Evolutionary conservation across 768 basidiomycete genomes (phyloP), one percentile per base, ranked within the genome.

Genomic region (Tricholoma hemisulphureum): DNA sequence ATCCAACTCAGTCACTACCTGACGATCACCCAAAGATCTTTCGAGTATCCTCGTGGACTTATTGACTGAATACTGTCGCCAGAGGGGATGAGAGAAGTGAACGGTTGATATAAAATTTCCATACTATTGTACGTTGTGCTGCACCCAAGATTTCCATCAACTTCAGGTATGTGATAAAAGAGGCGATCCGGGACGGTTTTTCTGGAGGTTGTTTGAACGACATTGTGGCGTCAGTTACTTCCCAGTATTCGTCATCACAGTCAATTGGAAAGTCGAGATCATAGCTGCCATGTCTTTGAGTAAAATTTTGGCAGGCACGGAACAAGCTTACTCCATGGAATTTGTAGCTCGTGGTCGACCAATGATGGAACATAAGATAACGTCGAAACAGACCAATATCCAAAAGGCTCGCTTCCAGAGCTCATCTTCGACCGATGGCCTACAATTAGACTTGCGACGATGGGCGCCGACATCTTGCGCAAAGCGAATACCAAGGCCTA

Each of bases 231-330:
- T 81, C 81, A 48, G 64, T 72, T 29, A 71, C 71, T 21, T 83
- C 80, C 89, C 89, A 91, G 63, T 85, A 89, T 62, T 88, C 86
- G 59, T 89, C 88, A 62, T 83, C 81, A 39, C 86, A 85, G 39
- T 81, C 80, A 0, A 85, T 69, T 1, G 80, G 82, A 8, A 86
- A 71, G 52, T 91, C 89, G 2, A 88, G 73, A 61, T 91, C 89
- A 64, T 89, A 87, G 63, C 89, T 90, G 56, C n/a, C 16, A 35
- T 20, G 28, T 26, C n/a, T 39, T 26, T 43, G 8, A 52, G 58
- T 13, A 35, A 28, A 29, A 35, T 11, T 9, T 14, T n/a, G 6
- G 26, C 9, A 13, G 21, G 34, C 9, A 20, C 4, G 16, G 34
- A 20, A 39, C 28, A n/a, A 13, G 53, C 65, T 51, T 48, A 63